These are phyloP conservation scores for Penicillium manginii DNA, from an alignment of 495 filamentous ascomycete species.

Conservation along the genomic window DNA sequence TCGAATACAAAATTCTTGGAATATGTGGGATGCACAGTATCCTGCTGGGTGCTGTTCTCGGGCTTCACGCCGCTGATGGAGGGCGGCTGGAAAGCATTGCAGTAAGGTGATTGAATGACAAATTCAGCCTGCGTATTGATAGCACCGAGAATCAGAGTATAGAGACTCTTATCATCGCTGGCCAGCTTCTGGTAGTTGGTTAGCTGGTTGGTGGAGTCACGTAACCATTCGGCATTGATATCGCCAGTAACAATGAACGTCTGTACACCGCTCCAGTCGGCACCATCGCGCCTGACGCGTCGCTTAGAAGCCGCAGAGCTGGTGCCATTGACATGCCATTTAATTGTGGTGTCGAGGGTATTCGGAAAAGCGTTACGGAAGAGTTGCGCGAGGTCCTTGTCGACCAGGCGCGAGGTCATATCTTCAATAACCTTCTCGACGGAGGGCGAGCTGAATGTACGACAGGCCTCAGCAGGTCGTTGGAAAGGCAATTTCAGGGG, in stretches of 20 bases:
- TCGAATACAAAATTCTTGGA: constrained; percentile 88
- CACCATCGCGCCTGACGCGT: constrained; percentile 51
- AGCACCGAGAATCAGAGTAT: constrained; percentile 84
- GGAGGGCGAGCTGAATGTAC: constrained; percentile 81
- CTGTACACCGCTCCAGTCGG: constrained; percentile 80
- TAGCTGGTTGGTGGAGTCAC: constrained; percentile 96
- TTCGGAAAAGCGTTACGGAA: constrained; percentile 99
- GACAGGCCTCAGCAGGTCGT: constrained; percentile 76
- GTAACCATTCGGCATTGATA: constrained; percentile 97
- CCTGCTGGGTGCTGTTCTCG: constrained; percentile 74
- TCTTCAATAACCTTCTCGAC: constrained; percentile 89
- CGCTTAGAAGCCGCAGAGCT: constrained; percentile 32
- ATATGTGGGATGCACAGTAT: constrained; percentile 83
- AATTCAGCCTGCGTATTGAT: constrained; percentile 97
- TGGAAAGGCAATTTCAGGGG: constrained; percentile 86
- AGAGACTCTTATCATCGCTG: constrained; percentile 72
- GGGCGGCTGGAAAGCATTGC: constrained; percentile 97
- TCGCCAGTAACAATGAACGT: constrained; percentile 99
- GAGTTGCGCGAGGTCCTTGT: constrained; percentile 86
- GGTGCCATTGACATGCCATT: constrained; percentile 66
- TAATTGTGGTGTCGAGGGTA: constrained; percentile 90
- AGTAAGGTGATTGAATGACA: constrained; percentile 93
- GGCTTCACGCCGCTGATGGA: constrained; percentile 73
- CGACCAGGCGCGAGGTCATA: constrained; percentile 75
- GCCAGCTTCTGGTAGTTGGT: constrained; percentile 86